phyloP scores from a whole-genome alignment of 495 filamentous ascomycete genomes.

The Aspergillus kassunensis region DNA sequence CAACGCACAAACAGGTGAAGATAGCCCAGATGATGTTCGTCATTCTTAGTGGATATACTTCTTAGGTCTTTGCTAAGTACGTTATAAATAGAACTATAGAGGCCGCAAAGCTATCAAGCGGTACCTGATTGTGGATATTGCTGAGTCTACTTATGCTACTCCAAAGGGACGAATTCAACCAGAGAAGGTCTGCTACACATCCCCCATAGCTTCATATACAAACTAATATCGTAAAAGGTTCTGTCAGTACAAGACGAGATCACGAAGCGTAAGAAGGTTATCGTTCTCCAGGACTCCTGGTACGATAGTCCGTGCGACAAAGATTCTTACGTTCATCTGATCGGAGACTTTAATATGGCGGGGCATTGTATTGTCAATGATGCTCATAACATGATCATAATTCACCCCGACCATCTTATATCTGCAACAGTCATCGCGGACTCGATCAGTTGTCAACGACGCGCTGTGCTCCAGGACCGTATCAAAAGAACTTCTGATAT shows the following conservation, averaged over 20 bases:
- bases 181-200: conserved; percentile 61
- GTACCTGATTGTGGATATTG: conserved; percentile 70
- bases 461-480: conserved; percentile 88
- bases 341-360: conserved; percentile 66
- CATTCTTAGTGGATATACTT: conserved; percentile 34
- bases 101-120: conserved; percentile 72
- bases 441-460: conserved; percentile 81
- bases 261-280: conserved; percentile 56
- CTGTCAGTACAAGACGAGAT: conserved; percentile 72
- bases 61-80: conserved; percentile 41
- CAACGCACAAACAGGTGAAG: conserved; percentile 34
- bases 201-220: neutral
- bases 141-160: conserved; percentile 61
- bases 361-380: conserved; percentile 75
- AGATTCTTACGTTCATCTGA: conserved; percentile 76
- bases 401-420: conserved; percentile 93
- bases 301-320: conserved; percentile 67
- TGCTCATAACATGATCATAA: conserved; percentile 74
- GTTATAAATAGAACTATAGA: conserved; percentile 45
- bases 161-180: conserved; percentile 53
- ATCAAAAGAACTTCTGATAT: conserved; percentile 81
- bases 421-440: conserved; percentile 92
- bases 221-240: conserved; percentile 52
- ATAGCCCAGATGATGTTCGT: conserved; percentile 37
- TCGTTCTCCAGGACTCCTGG: conserved; percentile 84